Evolutionary conservation across 805 yeast species (phyloP).

Genomic region (Candida gorgasii): DNA sequence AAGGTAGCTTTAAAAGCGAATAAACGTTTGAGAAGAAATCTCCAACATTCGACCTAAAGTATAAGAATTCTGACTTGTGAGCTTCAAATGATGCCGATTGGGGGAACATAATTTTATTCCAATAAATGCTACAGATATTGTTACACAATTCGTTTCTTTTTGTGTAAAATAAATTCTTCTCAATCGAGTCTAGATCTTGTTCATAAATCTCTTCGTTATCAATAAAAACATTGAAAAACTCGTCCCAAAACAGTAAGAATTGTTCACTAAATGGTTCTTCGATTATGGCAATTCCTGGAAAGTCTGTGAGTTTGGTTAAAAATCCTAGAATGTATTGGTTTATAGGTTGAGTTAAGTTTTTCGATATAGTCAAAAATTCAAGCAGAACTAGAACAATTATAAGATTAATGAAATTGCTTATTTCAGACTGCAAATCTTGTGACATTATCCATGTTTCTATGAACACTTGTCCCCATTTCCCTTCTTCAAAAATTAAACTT

Average conservation of each 20-base stretch:
- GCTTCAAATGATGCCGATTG: slow-evolving; percentile 29
- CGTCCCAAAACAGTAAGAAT: slow-evolving; percentile 69
- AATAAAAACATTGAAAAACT: slow-evolving; percentile 55
- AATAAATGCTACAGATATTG: slow-evolving; percentile 60
- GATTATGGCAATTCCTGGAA: slow-evolving; percentile 55
- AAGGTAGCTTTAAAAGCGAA: slow-evolving; percentile 57
- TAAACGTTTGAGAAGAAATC: slow-evolving; percentile 76
- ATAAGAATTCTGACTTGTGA: slow-evolving; percentile 55
- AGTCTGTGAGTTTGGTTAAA: slow-evolving; percentile 53
- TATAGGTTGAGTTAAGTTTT: slow-evolving; percentile 34
- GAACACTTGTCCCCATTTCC: slow-evolving; percentile 46
- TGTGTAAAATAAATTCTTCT: slow-evolving; percentile 16
- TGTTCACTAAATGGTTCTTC: slow-evolving; percentile 57
- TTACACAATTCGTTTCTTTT: slow-evolving; percentile 40
- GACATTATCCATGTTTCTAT: slow-evolving; percentile 32
- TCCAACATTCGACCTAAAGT: slow-evolving; percentile 70
- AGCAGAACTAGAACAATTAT: slow-evolving; percentile 47
- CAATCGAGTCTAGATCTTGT: slow-evolving; percentile 15
- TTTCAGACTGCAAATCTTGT: slow-evolving; percentile 31
- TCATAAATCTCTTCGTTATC: slow-evolving; percentile 46
- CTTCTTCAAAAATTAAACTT: slow-evolving; percentile 40
- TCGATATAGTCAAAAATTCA: slow-evolving; percentile 46
- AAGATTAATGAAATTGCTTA: slow-evolving; percentile 46
- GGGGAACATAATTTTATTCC: slow-evolving; percentile 54
- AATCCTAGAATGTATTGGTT: slow-evolving; percentile 47